Percentiles rank a stretch among this genome's conserved stretches.
Conservation (phyloP, 78 protist species). For the Creolimax fragrantissima region DNA sequence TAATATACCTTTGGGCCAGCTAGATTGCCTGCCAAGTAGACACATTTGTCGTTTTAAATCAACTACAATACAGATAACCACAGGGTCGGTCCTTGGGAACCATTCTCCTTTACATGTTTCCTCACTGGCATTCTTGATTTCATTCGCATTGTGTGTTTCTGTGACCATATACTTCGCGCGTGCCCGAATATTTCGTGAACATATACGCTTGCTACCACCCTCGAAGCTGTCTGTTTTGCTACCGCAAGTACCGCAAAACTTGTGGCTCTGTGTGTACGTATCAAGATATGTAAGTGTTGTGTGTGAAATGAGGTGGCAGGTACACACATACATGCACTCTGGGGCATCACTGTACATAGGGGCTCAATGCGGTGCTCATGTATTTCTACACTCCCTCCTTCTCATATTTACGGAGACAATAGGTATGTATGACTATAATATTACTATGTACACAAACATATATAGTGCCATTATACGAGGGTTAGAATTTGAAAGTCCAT, state of each 20-base stretch:
- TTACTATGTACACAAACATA: background rate
- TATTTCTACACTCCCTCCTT: background rate
- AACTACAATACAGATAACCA: slow-evolving; percentile 14
- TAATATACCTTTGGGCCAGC: background rate
- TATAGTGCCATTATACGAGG: too few relatives aligned
- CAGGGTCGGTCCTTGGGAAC: slow-evolving; percentile 30
- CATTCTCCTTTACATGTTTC: background rate
- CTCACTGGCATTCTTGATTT: background rate
- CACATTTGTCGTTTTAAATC: background rate
- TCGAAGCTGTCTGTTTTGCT: background rate
- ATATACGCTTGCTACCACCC: background rate
- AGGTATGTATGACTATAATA: background rate
- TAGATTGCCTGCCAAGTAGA: slow-evolving; percentile 22
- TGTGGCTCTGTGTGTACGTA: background rate
- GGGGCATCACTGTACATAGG: background rate
- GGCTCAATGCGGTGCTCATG: background rate
- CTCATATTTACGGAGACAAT: background rate
- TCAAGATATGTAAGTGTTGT: background rate
- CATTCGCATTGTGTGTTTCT: background rate
- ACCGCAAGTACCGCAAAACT: background rate
- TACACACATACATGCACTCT: background rate
- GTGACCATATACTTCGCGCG: background rate
- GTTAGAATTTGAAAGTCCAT: background rate
- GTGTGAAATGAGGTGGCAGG: background rate
- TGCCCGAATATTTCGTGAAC: background rate